Base-by-base conservation (phyloP, 2,329 filamentous ascomycete genomes). In the Aspergillus viridinutans region DNA sequence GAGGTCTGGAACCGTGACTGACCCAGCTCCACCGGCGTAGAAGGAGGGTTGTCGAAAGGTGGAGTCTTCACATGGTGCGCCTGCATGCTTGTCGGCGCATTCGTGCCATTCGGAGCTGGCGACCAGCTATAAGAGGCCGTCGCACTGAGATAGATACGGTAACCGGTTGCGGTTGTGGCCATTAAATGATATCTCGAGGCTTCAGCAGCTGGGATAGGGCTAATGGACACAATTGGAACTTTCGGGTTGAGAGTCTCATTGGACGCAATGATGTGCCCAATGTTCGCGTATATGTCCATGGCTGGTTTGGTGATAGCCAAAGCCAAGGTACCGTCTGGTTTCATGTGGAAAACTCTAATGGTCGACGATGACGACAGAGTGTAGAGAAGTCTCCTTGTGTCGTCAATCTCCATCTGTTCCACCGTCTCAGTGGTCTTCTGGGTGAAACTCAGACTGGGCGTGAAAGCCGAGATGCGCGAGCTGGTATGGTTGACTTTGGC, bases 51-150 rank as follows among this genome's bases (percentile, higher is more conserved):
- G 64, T 73, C 60, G 63, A 74, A 57, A 74, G 94, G 94, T 1
- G 95, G 94, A 58, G 96, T 96, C 70, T 94, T 95, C 74, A 99
- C 90, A 69, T 96, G 94, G 65, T 95, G 89, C n/a, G 97, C 86
- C 73, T 97, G 92, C 91, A 99, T 97, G 74, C 91, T 97, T 65
- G 90, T 92, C 0, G 94, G 92, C 0, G 90, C 86, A 57, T 81
- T 87, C 7, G 84, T 81, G 21, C 83, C 80, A 23, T 83, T 83
- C 14, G 81, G 82, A 29, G 85, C 80, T 55, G 78, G 75, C 54
- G 77, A 73, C 75, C 76, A 74, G 62, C 73, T 71, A 81, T 83
- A 76, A 20, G 90, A 88, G 61, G 88, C 89, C 0, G 92, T 96
- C 4, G 93, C 91, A 69, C 92, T 97, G 54, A 99, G 82, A 72